These are phyloP conservation scores for Aspergillus sp. DNA, from an alignment of 2,329 filamentous ascomycete species.

Conservation along the genomic window DNA sequence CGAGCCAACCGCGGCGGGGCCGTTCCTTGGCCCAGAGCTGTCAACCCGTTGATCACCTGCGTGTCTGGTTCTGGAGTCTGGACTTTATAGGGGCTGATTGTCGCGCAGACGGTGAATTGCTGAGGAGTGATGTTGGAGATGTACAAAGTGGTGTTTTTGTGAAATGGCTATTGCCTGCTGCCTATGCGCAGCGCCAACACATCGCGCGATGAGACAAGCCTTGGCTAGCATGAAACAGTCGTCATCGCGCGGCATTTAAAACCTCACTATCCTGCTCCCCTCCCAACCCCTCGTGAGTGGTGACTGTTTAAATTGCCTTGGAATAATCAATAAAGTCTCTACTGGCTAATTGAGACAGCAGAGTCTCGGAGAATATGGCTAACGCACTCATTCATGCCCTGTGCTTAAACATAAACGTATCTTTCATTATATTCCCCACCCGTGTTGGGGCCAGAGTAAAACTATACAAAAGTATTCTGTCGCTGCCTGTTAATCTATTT, in stretches of 20 bases:
- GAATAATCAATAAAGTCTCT: too few species aligned
- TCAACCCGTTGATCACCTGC: neutral
- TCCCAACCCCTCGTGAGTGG: neutral
- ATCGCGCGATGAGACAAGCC: constrained; percentile 4
- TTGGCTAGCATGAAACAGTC: neutral
- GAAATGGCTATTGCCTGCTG: neutral
- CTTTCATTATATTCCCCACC: neutral
- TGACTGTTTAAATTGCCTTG: neutral
- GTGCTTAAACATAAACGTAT: neutral
- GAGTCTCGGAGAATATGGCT: neutral
- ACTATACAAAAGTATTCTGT: neutral
- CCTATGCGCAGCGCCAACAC: constrained; percentile 2
- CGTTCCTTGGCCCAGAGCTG: neutral
- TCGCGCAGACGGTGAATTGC: neutral
- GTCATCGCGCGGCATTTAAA: neutral
- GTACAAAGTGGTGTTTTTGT: neutral
- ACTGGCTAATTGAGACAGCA: neutral
- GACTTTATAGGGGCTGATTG: neutral
- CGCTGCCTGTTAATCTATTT: neutral
- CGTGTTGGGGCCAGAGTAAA: neutral
- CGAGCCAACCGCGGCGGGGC: neutral
- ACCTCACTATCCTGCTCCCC: neutral
- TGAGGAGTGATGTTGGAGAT: neutral
- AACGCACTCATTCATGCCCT: neutral
- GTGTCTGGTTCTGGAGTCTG: neutral